Conservation (phyloP, 306 rosid species). For the Cucurbita maxima region DNA sequence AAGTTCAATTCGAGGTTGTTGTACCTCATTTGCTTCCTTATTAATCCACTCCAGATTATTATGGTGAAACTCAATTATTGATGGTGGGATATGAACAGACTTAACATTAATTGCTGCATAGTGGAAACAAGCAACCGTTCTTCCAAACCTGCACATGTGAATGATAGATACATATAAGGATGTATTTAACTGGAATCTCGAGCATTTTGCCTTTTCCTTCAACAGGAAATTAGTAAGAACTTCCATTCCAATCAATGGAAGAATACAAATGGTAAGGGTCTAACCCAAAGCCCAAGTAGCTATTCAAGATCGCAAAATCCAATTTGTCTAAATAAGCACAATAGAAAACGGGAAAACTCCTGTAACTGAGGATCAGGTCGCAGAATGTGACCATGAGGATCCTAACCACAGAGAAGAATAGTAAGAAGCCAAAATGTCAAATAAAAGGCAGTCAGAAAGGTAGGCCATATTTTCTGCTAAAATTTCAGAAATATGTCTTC, state of each 20-base stretch:
- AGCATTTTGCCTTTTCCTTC: not conserved
- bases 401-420: not conserved
- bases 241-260: not conserved
- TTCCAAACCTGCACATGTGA: constrained; percentile 56
- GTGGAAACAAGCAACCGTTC: constrained; percentile 95
- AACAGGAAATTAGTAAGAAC: not conserved
- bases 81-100: constrained; percentile 80
- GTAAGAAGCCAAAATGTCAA: not conserved
- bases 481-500: no score
- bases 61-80: constrained; percentile 40
- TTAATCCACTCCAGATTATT: constrained; percentile 76
- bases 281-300: not conserved
- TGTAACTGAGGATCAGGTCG: not conserved
- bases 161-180: constrained; percentile 1
- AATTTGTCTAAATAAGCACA: not conserved
- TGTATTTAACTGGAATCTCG: not conserved
- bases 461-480: not conserved
- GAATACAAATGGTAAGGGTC: not conserved
- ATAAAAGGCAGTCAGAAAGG: not conserved
- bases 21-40: constrained; percentile 64
- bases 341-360: not conserved
- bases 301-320: not conserved
- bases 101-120: constrained; percentile 83
- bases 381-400: not conserved
- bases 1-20: not conserved